A percentile compares a stretch with the other conserved stretches of the same genome.
Conservation (phyloP, 495 filamentous ascomycete genomes). For the Trichoderma asperelloides region DNA sequence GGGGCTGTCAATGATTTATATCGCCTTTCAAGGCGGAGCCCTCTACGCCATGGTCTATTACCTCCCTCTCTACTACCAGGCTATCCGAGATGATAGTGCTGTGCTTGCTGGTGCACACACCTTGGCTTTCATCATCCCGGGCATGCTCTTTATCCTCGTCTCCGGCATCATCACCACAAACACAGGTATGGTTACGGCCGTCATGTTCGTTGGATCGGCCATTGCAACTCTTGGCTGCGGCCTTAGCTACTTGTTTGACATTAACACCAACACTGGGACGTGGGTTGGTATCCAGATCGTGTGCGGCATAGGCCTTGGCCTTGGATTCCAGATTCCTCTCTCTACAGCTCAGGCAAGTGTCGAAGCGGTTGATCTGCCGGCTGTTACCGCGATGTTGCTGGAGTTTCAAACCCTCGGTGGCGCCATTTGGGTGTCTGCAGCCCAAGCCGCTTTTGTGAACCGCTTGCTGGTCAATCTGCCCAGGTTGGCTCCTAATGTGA, state of each 20-base stretch:
- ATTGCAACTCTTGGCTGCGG: slow-evolving; percentile 18
- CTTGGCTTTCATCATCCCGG: slow-evolving; percentile 39
- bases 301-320: slow-evolving; percentile 48
- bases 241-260: slow-evolving; percentile 41
- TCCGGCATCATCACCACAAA: slow-evolving; percentile 23
- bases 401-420: slow-evolving; percentile 43
- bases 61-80: slow-evolving; percentile 57
- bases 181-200: slow-evolving; percentile 25
- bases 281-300: slow-evolving; percentile 61
- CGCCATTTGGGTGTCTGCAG: slow-evolving; percentile 38
- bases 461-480: slow-evolving; percentile 27
- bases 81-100: slow-evolving; percentile 35
- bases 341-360: slow-evolving; percentile 34
- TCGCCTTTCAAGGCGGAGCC: slow-evolving; percentile 27
- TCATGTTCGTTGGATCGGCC: slow-evolving; percentile 23
- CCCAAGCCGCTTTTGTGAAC: slow-evolving; percentile 41
- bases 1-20: slow-evolving; percentile 20
- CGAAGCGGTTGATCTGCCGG: slow-evolving; percentile 37
- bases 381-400: slow-evolving; percentile 44
- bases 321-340: slow-evolving; percentile 47
- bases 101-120: slow-evolving; percentile 42
- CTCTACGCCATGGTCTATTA: slow-evolving; percentile 42
- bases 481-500: slow-evolving; percentile 30
- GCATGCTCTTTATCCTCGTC: slow-evolving; percentile 22
- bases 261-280: slow-evolving; percentile 19